Evolutionary conservation across 2,329 filamentous ascomycete genomes (phyloP).

Genomic region (Chaetomiaceae sp.): DNA sequence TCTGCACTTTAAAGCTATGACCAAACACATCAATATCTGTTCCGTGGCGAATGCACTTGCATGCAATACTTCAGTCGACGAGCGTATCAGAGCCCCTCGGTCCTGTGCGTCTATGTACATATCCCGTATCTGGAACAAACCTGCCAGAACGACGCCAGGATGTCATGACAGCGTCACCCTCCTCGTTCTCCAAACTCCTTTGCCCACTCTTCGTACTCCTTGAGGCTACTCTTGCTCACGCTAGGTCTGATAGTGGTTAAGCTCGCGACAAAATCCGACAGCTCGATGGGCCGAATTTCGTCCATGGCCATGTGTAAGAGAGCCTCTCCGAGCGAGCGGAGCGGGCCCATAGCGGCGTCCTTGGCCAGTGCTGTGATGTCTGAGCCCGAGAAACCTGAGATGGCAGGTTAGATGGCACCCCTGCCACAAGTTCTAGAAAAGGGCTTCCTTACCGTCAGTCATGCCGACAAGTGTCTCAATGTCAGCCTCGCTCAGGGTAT

Average conservation of each 20-base stretch:
- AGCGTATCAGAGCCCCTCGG: neutral
- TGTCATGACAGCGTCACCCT: slow-evolving; percentile 49
- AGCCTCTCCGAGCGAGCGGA: slow-evolving; percentile 83
- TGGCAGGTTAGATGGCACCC: neutral
- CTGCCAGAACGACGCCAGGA: neutral
- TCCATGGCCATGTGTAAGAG: slow-evolving; percentile 90
- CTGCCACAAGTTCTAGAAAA: neutral
- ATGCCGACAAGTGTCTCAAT: slow-evolving; percentile 67
- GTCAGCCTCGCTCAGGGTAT: slow-evolving; percentile 65
- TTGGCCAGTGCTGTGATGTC: slow-evolving; percentile 96
- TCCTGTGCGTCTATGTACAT: too few species aligned
- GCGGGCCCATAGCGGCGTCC: slow-evolving; percentile 93
- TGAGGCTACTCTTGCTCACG: slow-evolving; percentile 76
- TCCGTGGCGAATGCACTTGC: too few species aligned
- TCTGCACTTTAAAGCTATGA: neutral
- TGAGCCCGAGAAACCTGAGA: slow-evolving; percentile 85
- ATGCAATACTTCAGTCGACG: too few species aligned
- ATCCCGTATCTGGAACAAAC: neutral
- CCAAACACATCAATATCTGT: neutral
- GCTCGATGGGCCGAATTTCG: slow-evolving; percentile 79
- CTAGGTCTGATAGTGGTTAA: slow-evolving; percentile 80
- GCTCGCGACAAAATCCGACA: slow-evolving; percentile 79
- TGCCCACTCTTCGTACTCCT: slow-evolving; percentile 92
- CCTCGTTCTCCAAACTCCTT: slow-evolving; percentile 87
- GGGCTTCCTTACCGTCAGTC: slow-evolving; percentile 66